Base-by-base conservation (phyloP, 2,329 filamentous ascomycete species). In the Cytospora leucostoma region DNA sequence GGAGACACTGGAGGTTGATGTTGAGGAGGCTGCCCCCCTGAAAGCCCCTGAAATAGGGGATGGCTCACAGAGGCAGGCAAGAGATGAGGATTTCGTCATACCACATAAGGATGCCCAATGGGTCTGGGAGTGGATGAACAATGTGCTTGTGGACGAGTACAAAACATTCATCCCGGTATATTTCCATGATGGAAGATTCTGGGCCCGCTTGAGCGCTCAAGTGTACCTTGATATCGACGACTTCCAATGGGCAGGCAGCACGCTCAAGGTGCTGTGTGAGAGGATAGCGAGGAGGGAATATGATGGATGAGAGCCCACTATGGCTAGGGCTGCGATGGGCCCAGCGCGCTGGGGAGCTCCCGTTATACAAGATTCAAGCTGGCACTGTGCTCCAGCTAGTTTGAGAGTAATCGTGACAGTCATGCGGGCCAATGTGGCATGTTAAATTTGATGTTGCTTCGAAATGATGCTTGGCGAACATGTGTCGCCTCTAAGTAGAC, bases 191-290 rank as follows among this genome's bases (percentile, higher is more conserved):
- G 83, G 82, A 0, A 80, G 80, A 59, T 84, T 88, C 73, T 97
- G 90, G 90, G 80, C 83, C 0, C 79, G 94, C 56, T 71, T 96
- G 55, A 93, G 90, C 72, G 91, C 85, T 15, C 93, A 97, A 79
- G 83, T 95, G 0, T 98, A 95, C 73, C 76, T 97, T n/a, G 91
- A 92, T 33, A 73, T 88, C 67, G 80, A 81, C 13, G 93, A 97
- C 74, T 97, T 95, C 71, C 84, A 89, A 72, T 91, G 85, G 84
- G 82, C 83, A 4, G 91, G 82, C 0, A 72, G 79, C 57, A 77
- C 83, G 10, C 74, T 95, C 70, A 83, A 84, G 71, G 74, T 78
- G 44, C 53, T 84, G 15, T 77, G 75, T 62, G 71, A 74, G 58
- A 74, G 80, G 63, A 77, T 80, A 7, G 72, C 68, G 2, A 76